A percentile compares a stretch with the other conserved stretches of the same genome.
Conservation (phyloP, 148 eudicot genomes). For the Cornus florida region DNA sequence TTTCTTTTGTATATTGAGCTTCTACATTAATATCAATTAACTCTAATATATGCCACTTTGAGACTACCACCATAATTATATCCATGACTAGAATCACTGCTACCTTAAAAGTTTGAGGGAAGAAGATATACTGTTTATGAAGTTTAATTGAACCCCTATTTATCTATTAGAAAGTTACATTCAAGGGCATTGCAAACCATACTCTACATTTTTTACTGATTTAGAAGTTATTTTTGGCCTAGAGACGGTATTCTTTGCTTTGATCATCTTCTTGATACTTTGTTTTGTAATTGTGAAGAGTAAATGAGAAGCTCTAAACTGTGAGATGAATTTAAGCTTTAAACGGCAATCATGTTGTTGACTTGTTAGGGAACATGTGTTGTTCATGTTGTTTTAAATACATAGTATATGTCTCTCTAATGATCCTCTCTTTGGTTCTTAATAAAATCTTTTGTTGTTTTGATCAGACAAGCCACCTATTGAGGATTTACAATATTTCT, state of each 20-base stretch:
- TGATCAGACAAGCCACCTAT: constrained; percentile 94
- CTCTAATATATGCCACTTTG: neutral
- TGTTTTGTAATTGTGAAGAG: no score
- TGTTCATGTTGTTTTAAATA: neutral
- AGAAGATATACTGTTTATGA: neutral
- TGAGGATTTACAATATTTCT: constrained; percentile 93
- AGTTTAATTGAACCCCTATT: neutral
- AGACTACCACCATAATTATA: neutral
- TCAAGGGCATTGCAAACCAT: neutral
- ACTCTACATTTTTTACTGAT: neutral
- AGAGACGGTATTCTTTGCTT: no score
- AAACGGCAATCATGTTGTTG: neutral
- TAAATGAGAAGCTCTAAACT: no score
- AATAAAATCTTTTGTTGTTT: neutral
- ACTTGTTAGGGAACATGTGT: neutral
- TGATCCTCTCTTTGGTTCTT: neutral
- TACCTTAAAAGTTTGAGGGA: neutral
- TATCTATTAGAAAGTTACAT: neutral
- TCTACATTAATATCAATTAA: neutral
- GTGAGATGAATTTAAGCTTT: no score
- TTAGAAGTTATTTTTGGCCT: neutral
- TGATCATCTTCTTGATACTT: no score
- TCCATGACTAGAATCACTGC: neutral
- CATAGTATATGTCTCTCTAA: neutral
- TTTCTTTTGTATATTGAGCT: neutral